phyloP scores from a whole-genome alignment of 163 green algal species.

The Coccomyxa subellipsoidea region DNA sequence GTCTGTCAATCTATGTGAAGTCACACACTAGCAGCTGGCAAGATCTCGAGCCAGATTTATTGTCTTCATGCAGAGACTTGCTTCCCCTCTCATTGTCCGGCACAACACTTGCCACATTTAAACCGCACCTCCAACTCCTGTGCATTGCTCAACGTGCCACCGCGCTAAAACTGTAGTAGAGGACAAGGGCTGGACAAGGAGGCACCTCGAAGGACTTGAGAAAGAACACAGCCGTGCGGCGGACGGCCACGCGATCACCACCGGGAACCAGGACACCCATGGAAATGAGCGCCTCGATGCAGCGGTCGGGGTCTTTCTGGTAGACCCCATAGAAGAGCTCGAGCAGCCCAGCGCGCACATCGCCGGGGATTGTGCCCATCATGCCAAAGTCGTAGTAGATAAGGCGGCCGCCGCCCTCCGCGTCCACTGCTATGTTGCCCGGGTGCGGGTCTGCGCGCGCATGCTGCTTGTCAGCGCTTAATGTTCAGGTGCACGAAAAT shows the following conservation, averaged over 20 bases:
- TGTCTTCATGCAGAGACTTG: too few relatives aligned
- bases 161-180: too few relatives aligned
- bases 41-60: too few relatives aligned
- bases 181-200: not conserved
- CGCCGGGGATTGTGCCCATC: slow-evolving; percentile 50
- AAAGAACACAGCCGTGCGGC: slow-evolving; percentile 95
- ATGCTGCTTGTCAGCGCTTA: too few relatives aligned
- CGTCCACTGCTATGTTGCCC: slow-evolving; percentile 51
- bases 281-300: slow-evolving; percentile 79
- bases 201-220: slow-evolving; percentile 77
- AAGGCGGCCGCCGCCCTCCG: slow-evolving; percentile 19
- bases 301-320: slow-evolving; percentile 72
- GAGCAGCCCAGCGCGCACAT: slow-evolving; percentile 37
- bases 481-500: too few relatives aligned
- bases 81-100: too few relatives aligned
- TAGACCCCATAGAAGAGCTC: slow-evolving; percentile 61
- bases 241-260: slow-evolving; percentile 84
- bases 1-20: too few relatives aligned
- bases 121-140: too few relatives aligned
- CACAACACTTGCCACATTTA: too few relatives aligned
- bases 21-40: too few relatives aligned
- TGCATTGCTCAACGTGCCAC: too few relatives aligned
- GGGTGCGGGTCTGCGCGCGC: slow-evolving; percentile 57
- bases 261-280: slow-evolving; percentile 91
- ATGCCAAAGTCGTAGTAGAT: slow-evolving; percentile 71